A percentile compares a stretch with the other conserved stretches of the same genome.
These are phyloP conservation scores for Chlamydomonas sphaeroides DNA, from an alignment of 139 green algal species.

Conservation along the genomic window DNA sequence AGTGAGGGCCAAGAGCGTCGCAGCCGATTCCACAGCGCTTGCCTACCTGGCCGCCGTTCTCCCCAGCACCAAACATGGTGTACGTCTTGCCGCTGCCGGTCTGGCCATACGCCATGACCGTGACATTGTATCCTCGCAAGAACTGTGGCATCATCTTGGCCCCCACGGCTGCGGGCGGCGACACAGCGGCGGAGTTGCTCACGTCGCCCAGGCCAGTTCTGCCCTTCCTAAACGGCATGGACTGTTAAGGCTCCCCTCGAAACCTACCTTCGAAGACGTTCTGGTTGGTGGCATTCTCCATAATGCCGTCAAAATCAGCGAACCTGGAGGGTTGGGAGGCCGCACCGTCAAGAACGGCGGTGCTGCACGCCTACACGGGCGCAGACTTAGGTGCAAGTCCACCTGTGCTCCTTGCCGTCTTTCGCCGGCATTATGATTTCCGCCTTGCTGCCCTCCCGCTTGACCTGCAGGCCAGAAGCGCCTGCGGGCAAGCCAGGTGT, in stretches of 20 bases:
- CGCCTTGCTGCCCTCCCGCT: neutral
- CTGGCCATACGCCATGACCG: conserved; percentile 71
- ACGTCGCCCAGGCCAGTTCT: too few relatives aligned
- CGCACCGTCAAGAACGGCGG: too few relatives aligned
- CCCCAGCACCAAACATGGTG: conserved; percentile 60
- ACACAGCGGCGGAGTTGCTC: too few relatives aligned
- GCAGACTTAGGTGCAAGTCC: neutral
- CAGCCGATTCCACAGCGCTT: neutral
- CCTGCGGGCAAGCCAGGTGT: neutral
- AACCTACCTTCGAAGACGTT: conserved; percentile 7
- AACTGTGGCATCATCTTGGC: neutral
- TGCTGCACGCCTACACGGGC: too few relatives aligned
- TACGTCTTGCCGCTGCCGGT: conserved; percentile 74
- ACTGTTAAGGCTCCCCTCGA: neutral
- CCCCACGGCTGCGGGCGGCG: neutral
- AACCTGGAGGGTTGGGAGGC: neutral
- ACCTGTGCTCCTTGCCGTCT: conserved; percentile 4
- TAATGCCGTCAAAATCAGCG: conserved; percentile 2
- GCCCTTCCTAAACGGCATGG: too few relatives aligned
- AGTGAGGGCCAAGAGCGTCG: neutral
- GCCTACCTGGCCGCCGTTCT: conserved; percentile 4
- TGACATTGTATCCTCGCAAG: conserved; percentile 65
- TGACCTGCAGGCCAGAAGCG: neutral
- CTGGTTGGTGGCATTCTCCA: conserved; percentile 21
- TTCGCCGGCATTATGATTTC: neutral